Conservation (phyloP, 257 asterid species). For the Mitragyna speciosa region DNA sequence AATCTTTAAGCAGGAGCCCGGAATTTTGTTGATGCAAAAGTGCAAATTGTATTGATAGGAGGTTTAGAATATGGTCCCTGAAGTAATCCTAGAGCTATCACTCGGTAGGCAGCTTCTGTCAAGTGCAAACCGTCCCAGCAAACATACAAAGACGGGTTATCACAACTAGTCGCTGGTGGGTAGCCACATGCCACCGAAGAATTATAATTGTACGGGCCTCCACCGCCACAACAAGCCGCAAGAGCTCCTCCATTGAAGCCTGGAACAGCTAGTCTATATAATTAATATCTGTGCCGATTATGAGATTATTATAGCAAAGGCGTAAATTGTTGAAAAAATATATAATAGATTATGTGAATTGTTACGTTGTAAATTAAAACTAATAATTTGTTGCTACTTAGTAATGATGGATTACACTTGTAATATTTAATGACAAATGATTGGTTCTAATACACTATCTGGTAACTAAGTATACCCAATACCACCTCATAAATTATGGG, state of each 20-base stretch:
- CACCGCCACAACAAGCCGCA: slow-evolving; percentile 51
- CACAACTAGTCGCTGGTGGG: slow-evolving; percentile 28
- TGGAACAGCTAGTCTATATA: not conserved
- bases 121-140: slow-evolving; percentile 54
- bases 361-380: no score
- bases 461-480: no score
- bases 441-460: no score
- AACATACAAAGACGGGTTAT: slow-evolving; percentile 36
- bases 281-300: not conserved
- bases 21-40: slow-evolving; percentile 5
- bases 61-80: slow-evolving; percentile 43
- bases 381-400: no score
- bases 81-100: slow-evolving; percentile 33
- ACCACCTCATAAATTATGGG: no score
- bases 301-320: not conserved
- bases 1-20: not conserved
- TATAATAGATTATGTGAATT: no score
- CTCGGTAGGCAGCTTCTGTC: slow-evolving; percentile 41
- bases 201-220: slow-evolving; percentile 45
- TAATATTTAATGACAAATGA: no score
- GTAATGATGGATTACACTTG: no score
- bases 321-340: no score
- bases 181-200: slow-evolving; percentile 23
- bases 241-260: slow-evolving; percentile 40
- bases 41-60: slow-evolving; percentile 20